phyloP scores from a whole-genome alignment of 768 basidiomycete species.

The Boletus reticulatus region DNA sequence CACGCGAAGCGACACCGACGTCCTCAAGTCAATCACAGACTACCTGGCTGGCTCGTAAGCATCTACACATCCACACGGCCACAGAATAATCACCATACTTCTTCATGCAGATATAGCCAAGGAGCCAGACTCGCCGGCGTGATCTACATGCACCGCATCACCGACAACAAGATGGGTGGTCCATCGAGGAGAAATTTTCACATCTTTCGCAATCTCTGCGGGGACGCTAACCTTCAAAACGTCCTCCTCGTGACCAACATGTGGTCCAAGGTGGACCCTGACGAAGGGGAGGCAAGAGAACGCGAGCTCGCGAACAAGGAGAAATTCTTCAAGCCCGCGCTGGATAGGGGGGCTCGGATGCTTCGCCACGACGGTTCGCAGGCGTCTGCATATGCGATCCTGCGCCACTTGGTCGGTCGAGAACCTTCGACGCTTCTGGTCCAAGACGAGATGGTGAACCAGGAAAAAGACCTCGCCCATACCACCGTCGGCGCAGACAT shows the following conservation, averaged over 20 bases:
- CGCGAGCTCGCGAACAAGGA: slow-evolving; percentile 38
- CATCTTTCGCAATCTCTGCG: slow-evolving; percentile 52
- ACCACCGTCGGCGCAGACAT: slow-evolving; percentile 53
- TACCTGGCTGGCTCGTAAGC: slow-evolving; percentile 28
- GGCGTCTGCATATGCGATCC: slow-evolving; percentile 42
- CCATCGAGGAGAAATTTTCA: slow-evolving; percentile 49
- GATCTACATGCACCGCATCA: slow-evolving; percentile 53
- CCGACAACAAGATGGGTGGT: slow-evolving; percentile 48
- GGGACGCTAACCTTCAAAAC: slow-evolving; percentile 43
- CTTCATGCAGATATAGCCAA: slow-evolving; percentile 24
- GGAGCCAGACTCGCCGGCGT: slow-evolving; percentile 36
- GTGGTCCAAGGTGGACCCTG: slow-evolving; percentile 43
- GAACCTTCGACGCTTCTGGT: slow-evolving; percentile 46
- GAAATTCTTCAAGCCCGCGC: slow-evolving; percentile 50
- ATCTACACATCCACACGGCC: not conserved
- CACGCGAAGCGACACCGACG: slow-evolving; percentile 41
- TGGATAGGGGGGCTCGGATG: slow-evolving; percentile 46
- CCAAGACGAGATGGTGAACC: slow-evolving; percentile 53
- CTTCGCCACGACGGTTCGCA: slow-evolving; percentile 42
- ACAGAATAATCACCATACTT: not conserved
- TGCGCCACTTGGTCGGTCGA: slow-evolving; percentile 41
- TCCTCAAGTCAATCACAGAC: slow-evolving; percentile 44
- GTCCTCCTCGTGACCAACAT: slow-evolving; percentile 53
- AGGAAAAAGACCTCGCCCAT: slow-evolving; percentile 44
- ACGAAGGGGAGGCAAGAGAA: slow-evolving; percentile 41